Evolutionary conservation across 2,329 filamentous ascomycete species (phyloP).

Genomic region (Diaporthe destruens): DNA sequence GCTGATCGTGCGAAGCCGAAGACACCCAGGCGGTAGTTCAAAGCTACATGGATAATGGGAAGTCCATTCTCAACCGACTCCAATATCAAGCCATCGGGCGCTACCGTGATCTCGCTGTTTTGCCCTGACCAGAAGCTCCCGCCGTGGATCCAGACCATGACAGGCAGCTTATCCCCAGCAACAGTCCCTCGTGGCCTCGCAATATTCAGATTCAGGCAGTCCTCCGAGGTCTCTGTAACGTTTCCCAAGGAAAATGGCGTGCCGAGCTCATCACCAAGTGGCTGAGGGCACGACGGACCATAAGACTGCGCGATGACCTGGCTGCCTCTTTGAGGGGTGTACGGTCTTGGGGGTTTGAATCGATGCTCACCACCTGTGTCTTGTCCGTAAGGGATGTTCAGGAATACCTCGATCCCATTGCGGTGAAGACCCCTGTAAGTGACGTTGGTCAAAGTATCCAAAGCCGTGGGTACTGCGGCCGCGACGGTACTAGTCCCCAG

Average conservation of each 20-base stretch:
- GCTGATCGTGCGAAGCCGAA: constrained; percentile 50
- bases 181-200: constrained; percentile 27
- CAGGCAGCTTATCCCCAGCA: constrained; percentile 44
- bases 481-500: neutral
- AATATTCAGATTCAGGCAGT: constrained; percentile 39
- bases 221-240: constrained; percentile 38
- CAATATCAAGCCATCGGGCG: constrained; percentile 55
- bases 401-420: constrained; percentile 61
- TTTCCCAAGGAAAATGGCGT: constrained; percentile 42
- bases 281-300: constrained; percentile 60
- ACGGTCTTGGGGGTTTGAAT: constrained; percentile 59
- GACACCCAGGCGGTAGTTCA: constrained; percentile 47
- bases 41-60: constrained; percentile 41
- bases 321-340: constrained; percentile 49
- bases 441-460: constrained; percentile 44
- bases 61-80: constrained; percentile 53
- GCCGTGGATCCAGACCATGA: constrained; percentile 48
- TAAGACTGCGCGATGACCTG: constrained; percentile 54
- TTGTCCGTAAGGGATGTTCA: constrained; percentile 60
- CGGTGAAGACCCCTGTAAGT: constrained; percentile 58
- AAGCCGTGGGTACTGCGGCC: neutral
- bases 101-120: constrained; percentile 46
- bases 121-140: constrained; percentile 44
- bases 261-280: constrained; percentile 47
- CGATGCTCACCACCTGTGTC: constrained; percentile 59